These are phyloP conservation scores for Pseudocercospora pini-densiflorae DNA, from an alignment of 2,329 filamentous ascomycete genomes.

Conservation along the genomic window DNA sequence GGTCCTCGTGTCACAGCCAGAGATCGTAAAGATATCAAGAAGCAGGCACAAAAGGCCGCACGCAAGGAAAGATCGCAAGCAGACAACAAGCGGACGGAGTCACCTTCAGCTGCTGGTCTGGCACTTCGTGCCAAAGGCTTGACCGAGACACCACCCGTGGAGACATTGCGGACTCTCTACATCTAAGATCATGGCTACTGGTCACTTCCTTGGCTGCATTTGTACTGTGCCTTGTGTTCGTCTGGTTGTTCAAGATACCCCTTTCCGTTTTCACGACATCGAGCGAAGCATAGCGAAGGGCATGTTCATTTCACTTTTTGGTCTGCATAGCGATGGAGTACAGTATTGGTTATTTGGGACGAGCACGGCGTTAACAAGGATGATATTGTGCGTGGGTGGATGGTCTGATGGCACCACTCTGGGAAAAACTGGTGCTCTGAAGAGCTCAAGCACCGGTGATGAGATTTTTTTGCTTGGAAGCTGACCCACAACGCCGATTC, in stretches of 20 bases:
- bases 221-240: conserved; percentile 10
- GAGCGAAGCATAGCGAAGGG: conserved; percentile 22
- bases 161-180: conserved; percentile 44
- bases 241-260: conserved; percentile 25
- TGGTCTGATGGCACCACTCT: conserved; percentile 14
- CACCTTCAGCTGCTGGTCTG: conserved; percentile 33
- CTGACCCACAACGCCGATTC: conserved; percentile 1
- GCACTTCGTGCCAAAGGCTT: conserved; percentile 39
- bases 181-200: conserved; percentile 36
- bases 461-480: conserved; percentile 17
- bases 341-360: conserved; percentile 15
- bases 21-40: conserved; percentile 46
- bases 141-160: conserved; percentile 42
- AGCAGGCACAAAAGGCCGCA: conserved; percentile 48
- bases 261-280: conserved; percentile 21
- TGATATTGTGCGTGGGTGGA: conserved; percentile 13
- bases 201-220: conserved; percentile 13
- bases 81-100: conserved; percentile 26
- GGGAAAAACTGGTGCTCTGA: conserved; percentile 30
- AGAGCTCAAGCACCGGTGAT: conserved; percentile 31
- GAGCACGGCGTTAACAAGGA: conserved; percentile 15
- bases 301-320: conserved; percentile 12
- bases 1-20: conserved; percentile 44
- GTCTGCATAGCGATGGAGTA: conserved; percentile 23
- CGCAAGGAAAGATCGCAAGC: conserved; percentile 44